Evolutionary conservation across 805 yeast species (phyloP).

Genomic region (Candida hungchunana): DNA sequence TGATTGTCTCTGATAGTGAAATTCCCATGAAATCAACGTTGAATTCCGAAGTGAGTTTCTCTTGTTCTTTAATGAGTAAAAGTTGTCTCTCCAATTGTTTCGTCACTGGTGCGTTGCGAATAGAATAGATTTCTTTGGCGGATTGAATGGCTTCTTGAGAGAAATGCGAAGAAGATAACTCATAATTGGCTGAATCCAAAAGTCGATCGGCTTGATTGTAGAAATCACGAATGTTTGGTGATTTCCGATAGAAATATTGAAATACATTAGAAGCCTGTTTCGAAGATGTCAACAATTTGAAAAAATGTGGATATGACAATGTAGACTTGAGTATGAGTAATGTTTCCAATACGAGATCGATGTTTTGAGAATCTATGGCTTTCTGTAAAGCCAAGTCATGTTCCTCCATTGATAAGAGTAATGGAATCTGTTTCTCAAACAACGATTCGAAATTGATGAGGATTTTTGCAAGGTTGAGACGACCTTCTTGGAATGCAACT

Average conservation of each 20-base stretch:
- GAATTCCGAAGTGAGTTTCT: slow-evolving; percentile 38
- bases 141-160: slow-evolving; percentile 19
- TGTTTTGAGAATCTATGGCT: slow-evolving; percentile 39
- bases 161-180: slow-evolving; percentile 26
- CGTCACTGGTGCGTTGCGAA: slow-evolving; percentile 31
- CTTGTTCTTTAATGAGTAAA: slow-evolving; percentile 40
- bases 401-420: slow-evolving; percentile 69
- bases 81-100: slow-evolving; percentile 41
- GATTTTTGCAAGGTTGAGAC: slow-evolving; percentile 60
- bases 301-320: slow-evolving; percentile 62
- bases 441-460: slow-evolving; percentile 63
- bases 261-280: slow-evolving; percentile 34
- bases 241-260: slow-evolving; percentile 33
- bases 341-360: slow-evolving; percentile 54
- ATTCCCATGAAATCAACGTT: slow-evolving; percentile 36
- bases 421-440: slow-evolving; percentile 54
- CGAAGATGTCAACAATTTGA: slow-evolving; percentile 53
- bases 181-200: slow-evolving; percentile 40
- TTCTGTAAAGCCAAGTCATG: slow-evolving; percentile 63
- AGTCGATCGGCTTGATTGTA: slow-evolving; percentile 62
- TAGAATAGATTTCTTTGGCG: slow-evolving; percentile 26
- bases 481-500: slow-evolving; percentile 77
- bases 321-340: slow-evolving; percentile 49
- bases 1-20: slow-evolving; percentile 47
- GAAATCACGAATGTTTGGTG: slow-evolving; percentile 44